Base-by-base conservation (phyloP, 495 filamentous ascomycete species). In the Sporormia fimetaria region DNA sequence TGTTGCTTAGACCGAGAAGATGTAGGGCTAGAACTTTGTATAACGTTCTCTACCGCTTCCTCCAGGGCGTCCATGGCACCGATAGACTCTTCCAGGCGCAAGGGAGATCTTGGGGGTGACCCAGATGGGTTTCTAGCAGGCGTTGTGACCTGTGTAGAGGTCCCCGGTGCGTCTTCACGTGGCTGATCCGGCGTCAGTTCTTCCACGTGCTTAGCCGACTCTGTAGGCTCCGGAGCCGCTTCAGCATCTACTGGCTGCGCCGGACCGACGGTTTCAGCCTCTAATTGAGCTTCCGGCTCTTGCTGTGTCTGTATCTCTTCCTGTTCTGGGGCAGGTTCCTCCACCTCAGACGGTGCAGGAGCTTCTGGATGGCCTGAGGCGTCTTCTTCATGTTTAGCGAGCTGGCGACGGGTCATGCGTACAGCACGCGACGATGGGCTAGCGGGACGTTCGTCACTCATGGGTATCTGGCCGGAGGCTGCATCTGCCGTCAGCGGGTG, bases 11-110 rank as follows among this genome's bases (percentile, higher is more conserved):
- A n/a, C n/a, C n/a, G n/a, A n/a, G n/a, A n/a, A n/a, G n/a, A n/a
- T n/a, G n/a, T n/a, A n/a, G n/a, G n/a, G n/a, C n/a, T n/a, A n/a
- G n/a, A n/a, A n/a, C n/a, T n/a, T n/a, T n/a, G n/a, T n/a, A n/a
- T n/a, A n/a, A 76, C 61, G 24, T 69, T 61, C 45, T 80, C 78
- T 6, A 80, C 61, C 28, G 76, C 68, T 22, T 83, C 79, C 47
- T 85, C 78, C 22, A 83, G 67, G 34, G 67, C 67, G 55, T 83
- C 80, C 12, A 83, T 64, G 28, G 71, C 76, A 53, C 78, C 73
- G 17, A 83, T 68, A 20, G 77, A 78, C 45, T 82, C 76, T 57
- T 79, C 75, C 30, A 80, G 77, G n/a, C 71, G 69, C 20, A 67
- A 66, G 9, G 68, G 41, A 0, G 61, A 56, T 40, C 66, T 64